Base-by-base conservation (phyloP, 2,329 filamentous ascomycete species). In the Tetracladium maxilliforme region DNA sequence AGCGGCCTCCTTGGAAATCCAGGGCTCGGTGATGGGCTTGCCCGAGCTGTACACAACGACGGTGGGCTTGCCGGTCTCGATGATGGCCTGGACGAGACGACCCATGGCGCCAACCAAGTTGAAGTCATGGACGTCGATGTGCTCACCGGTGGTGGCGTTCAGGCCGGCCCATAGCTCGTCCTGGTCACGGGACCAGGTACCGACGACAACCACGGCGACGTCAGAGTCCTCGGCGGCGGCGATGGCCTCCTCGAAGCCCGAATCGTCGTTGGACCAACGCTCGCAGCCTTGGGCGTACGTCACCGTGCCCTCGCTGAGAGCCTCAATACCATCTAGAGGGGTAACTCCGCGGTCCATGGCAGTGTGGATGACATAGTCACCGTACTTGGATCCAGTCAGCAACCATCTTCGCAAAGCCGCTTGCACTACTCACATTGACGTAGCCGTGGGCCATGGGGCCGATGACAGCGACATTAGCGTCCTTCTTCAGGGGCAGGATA, bases 11-110 rank as follows among this genome's bases (percentile, higher is more conserved):
- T 64, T 56, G 1, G 70, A 70, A 41, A 82, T 74, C 77, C 76
- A 82, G 5, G 70, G 60, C 44, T 81, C 75, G 0, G 74, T 77
- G 30, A 83, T 52, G 4, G 77, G 77, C 42, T 81, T 83, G 22
- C 77, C 77, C 7, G 93, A 82, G 0, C 81, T 70, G 41, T 93
- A 86, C 3, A 90, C 63, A 5, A 94, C 71, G 1, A 93, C 82
- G 7, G 93, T 60, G 0, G 84, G 77, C 21, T 69, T 61, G 7
- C 73, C 71, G 0, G 74, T 78, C 29, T 67, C 64, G 32, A 76
- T 65, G 39, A 83, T 66, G 13, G 74, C 72, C 37, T 63, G 56
- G 24, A 80, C 68, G 2, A 82, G 65, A 7, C 62, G 60, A 3
- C 61, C 63, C 64, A 78, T 76, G 13, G 77, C 75, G 4, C 76